Evolutionary conservation across 768 basidiomycete genomes (phyloP).

Genomic region (Tephrocybe sp.): DNA sequence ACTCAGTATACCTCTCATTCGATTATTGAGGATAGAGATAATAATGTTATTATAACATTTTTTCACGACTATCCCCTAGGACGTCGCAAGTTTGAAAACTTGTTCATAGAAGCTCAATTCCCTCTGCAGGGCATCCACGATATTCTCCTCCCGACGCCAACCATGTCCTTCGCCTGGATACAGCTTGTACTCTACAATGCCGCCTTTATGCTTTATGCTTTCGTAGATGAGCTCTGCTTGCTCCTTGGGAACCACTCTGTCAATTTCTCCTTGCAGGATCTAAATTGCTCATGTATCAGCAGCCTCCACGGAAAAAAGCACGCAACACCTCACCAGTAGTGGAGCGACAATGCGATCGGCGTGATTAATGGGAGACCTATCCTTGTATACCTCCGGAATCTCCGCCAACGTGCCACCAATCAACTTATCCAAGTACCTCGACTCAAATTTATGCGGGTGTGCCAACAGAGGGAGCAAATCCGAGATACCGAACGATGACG

Average conservation of each 20-base stretch:
- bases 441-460: slow-evolving; percentile 74
- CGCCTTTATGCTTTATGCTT: slow-evolving; percentile 46
- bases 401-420: slow-evolving; percentile 57
- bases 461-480: slow-evolving; percentile 54
- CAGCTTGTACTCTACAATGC: slow-evolving; percentile 54
- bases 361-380: slow-evolving; percentile 61
- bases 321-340: slow-evolving; percentile 49
- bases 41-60: too few relatives aligned
- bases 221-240: slow-evolving; percentile 62
- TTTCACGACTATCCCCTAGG: too few relatives aligned
- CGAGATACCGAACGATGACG: slow-evolving; percentile 67
- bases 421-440: slow-evolving; percentile 54
- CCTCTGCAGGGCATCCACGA: slow-evolving; percentile 48
- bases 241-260: slow-evolving; percentile 63
- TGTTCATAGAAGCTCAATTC: slow-evolving; percentile 55
- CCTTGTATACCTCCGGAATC: slow-evolving; percentile 54
- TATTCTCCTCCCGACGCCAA: slow-evolving; percentile 54
- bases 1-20: too few relatives aligned
- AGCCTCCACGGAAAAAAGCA: not conserved
- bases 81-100: slow-evolving; percentile 33
- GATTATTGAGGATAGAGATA: too few relatives aligned
- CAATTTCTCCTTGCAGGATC: slow-evolving; percentile 68
- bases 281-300: slow-evolving; percentile 23
- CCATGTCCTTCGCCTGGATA: slow-evolving; percentile 70
- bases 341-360: slow-evolving; percentile 61